Conservation (phyloP, 2,329 filamentous ascomycete genomes). For the Tolypocladium cylindrosporum region DNA sequence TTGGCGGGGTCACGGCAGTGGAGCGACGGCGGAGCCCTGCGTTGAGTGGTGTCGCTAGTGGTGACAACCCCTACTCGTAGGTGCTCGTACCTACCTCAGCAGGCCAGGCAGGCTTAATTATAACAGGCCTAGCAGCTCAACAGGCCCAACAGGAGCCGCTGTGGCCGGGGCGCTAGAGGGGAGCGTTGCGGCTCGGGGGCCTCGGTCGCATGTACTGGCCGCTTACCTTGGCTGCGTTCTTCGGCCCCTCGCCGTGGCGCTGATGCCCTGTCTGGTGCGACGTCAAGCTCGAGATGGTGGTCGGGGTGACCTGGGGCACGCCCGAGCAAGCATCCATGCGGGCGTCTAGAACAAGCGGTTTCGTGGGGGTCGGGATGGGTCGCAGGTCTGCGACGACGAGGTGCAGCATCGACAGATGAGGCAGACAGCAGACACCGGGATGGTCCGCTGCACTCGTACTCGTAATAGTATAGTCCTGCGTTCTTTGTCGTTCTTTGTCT, state of each 20-base stretch:
- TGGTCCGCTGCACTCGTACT: too few relatives aligned
- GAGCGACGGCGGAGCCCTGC: neutral
- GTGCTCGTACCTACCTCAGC: too few relatives aligned
- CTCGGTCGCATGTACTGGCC: neutral
- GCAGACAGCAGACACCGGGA: too few relatives aligned
- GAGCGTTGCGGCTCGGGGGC: neutral
- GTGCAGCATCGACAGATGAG: too few relatives aligned
- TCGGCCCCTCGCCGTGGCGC: neutral
- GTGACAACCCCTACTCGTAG: too few relatives aligned
- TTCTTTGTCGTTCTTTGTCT: neutral
- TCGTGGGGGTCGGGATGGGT: neutral
- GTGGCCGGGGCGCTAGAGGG: too few relatives aligned
- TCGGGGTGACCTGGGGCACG: neutral
- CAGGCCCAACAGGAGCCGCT: neutral
- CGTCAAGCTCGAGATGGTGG: neutral
- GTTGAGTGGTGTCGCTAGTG: too few relatives aligned
- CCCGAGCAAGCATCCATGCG: neutral
- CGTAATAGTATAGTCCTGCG: too few relatives aligned
- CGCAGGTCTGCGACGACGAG: too few relatives aligned
- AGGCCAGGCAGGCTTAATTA: too few relatives aligned
- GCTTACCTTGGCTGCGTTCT: neutral
- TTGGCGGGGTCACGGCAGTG: neutral
- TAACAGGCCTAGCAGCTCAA: neutral
- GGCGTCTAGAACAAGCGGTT: neutral
- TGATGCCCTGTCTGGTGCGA: neutral